Base-by-base conservation (phyloP, 805 yeast species). In the Debaryomyces maramus region DNA sequence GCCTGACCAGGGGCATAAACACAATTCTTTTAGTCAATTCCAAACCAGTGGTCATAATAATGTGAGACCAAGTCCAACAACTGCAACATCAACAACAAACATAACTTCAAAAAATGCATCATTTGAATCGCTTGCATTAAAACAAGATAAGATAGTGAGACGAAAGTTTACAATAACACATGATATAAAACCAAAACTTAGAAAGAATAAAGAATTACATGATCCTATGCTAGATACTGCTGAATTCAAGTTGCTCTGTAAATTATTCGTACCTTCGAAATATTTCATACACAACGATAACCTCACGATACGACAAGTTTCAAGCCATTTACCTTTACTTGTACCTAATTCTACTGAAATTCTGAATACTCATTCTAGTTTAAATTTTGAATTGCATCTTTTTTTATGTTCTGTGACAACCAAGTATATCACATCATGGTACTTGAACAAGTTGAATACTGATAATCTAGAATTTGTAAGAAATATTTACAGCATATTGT, bases 311-410 rank as follows among this genome's bases (percentile, higher is more conserved):
- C 48, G 51, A 24, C 62, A 63, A 32, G 44, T 69, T 11, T 45
- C 52, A 16, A 48, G 43, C 21, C 52, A 59, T 40, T 48, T 68
- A 9, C 72, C 72, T 4, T 36, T 33, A 5, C 39, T 67, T 5
- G 53, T 64, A 6, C 53, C 57, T 4, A 47, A 41, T 32, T 36
- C 48, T 4, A 38, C 48, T 8, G 43, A 38, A 15, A 36, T 44
- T 11, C 48, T 48, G 19, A 32, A 34, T 15, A 27, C 42, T 11
- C 22, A 6, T 14, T 32, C 52, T 16, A 48, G 51, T 13, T 47
- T 67, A 30, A 67, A 67, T 36, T 55, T 67, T 35, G 62, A 65
- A 38, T 40, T 69, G 11, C 73, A 70, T 44, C 46, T 68, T 40
- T 63, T 70, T 39, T 43, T 68, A n/a, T 56, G 65, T 24, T 48